Percentiles rank a stretch among this genome's conserved stretches.
Conservation (phyloP, 768 basidiomycete species). For the Xerocomellus intermedius region DNA sequence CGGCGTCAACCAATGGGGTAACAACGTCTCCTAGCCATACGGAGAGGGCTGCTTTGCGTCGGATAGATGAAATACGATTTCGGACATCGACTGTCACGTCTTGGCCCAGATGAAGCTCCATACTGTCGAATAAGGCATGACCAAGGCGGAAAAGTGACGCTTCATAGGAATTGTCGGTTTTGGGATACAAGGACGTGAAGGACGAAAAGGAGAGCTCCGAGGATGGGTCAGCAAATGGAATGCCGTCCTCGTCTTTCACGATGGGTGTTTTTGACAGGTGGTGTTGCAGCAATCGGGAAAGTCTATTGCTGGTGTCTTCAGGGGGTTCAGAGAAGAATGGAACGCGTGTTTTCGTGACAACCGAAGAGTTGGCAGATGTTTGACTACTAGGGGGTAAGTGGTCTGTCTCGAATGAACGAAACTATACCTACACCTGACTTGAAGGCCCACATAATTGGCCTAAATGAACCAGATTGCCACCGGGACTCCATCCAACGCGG, state of each 20-base stretch:
- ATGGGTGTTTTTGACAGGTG: slow-evolving; percentile 76
- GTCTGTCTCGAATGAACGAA: slow-evolving; percentile 1
- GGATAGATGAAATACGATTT: slow-evolving; percentile 57
- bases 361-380: slow-evolving; percentile 60
- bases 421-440: slow-evolving; percentile 47
- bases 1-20: slow-evolving; percentile 65
- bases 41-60: slow-evolving; percentile 77
- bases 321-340: slow-evolving; percentile 38
- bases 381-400: slow-evolving; percentile 36
- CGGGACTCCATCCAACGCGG: slow-evolving; percentile 87
- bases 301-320: slow-evolving; percentile 39
- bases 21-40: slow-evolving; percentile 82
- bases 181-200: slow-evolving; percentile 68
- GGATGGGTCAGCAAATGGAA: slow-evolving; percentile 69
- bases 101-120: slow-evolving; percentile 60
- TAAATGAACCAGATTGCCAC: slow-evolving; percentile 70
- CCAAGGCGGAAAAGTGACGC: slow-evolving; percentile 87
- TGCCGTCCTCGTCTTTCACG: slow-evolving; percentile 61
- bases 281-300: slow-evolving; percentile 68
- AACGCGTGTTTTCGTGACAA: slow-evolving; percentile 50
- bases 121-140: slow-evolving; percentile 81
- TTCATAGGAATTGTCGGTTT: slow-evolving; percentile 69
- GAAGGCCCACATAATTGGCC: slow-evolving; percentile 69
- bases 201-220: slow-evolving; percentile 71
- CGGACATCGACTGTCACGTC: slow-evolving; percentile 59